Base-by-base conservation (phyloP, 2,329 filamentous ascomycete genomes). In the Colletotrichum zoysiae region DNA sequence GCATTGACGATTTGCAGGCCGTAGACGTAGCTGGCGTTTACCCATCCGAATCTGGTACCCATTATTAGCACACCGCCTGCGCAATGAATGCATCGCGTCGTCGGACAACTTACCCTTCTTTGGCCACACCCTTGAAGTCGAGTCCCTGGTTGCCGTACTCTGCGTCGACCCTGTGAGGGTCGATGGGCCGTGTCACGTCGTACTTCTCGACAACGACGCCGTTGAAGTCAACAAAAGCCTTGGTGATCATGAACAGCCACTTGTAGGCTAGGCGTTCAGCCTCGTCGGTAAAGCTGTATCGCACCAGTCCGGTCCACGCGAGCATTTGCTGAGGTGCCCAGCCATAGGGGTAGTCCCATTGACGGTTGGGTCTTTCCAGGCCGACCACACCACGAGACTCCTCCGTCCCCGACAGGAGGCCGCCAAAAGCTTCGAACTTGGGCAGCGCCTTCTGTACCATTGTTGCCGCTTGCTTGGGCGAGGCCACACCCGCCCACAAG, bases 281-380 rank as follows among this genome's bases (percentile, higher is more conserved):
- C 73, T 98, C 95, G 33, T 95, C 93, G 38, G 92, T 91, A 80
- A 97, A 98, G 66, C 95, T 95, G 79, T 98, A 99, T 23, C 95
- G 92, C 77, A 95, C 89, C 71, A 99, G 85, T 3, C 95, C 96
- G 1, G 94, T 95, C 96, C 96, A 99, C 0, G 96, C 95, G 53
- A 99, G 89, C 84, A 99, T 98, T 85, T 99, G 96, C 85, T 99
- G 96, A 42, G 96, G 96, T 67, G 96, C 96, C 96, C 96, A 99
- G 71, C 96, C 96, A 79, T 96, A 98, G 0, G 96, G 96, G 80
- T 95, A 98, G 81, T 99, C 96, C 96, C 96, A 99, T 81, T 99
- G 96, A 76, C 96, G 91, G 81, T 98, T 98, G 9, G 96, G 96
- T 59, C 95, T 89, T 76, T 95, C 90, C 50, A 98, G 82, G 16